These are phyloP conservation scores for Syzygium oleosum DNA, from an alignment of 345 rosid genomes.

Conservation along the genomic window DNA sequence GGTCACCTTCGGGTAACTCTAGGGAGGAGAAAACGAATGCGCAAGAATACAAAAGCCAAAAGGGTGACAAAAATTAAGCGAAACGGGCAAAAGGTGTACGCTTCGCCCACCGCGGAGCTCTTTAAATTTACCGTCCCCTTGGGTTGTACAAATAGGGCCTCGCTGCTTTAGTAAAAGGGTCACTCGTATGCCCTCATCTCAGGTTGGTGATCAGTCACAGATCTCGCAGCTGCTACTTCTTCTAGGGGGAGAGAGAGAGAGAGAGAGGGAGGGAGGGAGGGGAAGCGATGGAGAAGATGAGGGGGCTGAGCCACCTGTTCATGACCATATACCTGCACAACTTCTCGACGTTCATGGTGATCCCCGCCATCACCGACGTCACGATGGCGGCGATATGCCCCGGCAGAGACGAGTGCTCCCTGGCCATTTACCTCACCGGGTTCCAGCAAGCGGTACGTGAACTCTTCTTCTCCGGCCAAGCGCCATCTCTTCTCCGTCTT, in stretches of 20 bases:
- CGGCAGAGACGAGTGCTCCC: slow-evolving; percentile 47
- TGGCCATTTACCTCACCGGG: slow-evolving; percentile 52
- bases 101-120: background rate
- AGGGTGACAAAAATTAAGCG: background rate
- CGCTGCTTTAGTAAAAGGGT: background rate
- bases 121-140: too few relatives aligned
- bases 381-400: slow-evolving; percentile 56
- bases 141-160: background rate
- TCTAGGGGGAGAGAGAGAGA: background rate
- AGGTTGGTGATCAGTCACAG: background rate
- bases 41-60: background rate
- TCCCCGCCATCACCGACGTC: slow-evolving; percentile 54
- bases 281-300: slow-evolving; percentile 15
- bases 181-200: background rate
- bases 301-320: slow-evolving; percentile 35
- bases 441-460: slow-evolving; percentile 46
- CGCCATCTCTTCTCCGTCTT: background rate
- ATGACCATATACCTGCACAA: slow-evolving; percentile 35
- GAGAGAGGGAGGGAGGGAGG: background rate
- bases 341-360: slow-evolving; percentile 41
- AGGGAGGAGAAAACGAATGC: background rate
- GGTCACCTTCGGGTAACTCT: background rate
- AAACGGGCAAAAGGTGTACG: background rate
- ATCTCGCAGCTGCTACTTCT: background rate
- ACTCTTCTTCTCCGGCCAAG: background rate